A percentile compares a stretch with the other conserved stretches of the same genome.
phyloP scores from a whole-genome alignment of 2,329 filamentous ascomycete genomes.

The Aureobasidium sp. region DNA sequence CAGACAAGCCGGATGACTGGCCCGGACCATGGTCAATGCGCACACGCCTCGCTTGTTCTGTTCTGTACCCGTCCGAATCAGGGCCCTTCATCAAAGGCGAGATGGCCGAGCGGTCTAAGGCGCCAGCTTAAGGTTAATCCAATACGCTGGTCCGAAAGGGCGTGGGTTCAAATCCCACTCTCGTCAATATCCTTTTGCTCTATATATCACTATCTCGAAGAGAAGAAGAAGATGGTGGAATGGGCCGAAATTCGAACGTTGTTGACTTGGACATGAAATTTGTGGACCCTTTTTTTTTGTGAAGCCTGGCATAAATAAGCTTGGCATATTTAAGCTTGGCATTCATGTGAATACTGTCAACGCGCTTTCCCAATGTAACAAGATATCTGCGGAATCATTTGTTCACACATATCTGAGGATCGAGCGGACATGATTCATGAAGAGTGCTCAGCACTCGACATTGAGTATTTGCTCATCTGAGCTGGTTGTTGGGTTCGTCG shows the following conservation, averaged over 20 bases:
- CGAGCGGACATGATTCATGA: background rate
- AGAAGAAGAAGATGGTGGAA: background rate
- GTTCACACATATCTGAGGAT: background rate
- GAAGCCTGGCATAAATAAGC: background rate
- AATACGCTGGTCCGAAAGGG: constrained; percentile 10
- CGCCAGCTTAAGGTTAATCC: constrained; percentile 6
- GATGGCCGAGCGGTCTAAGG: background rate
- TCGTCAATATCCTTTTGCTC: background rate
- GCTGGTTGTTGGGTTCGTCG: background rate
- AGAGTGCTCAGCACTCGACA: background rate
- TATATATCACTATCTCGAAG: too few species aligned
- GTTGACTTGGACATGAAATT: background rate
- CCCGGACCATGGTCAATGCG: background rate
- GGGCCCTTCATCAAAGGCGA: background rate
- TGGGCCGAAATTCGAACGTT: background rate
- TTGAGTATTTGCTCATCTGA: background rate
- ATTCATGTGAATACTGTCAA: background rate
- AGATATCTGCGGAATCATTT: too few species aligned
- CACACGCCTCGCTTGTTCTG: background rate
- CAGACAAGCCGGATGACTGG: background rate
- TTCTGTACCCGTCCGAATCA: background rate
- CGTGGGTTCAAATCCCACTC: constrained; percentile 1
- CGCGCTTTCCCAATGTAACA: background rate
- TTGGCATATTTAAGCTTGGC: background rate
- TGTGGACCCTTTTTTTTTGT: background rate